These are phyloP conservation scores for Sarocladium strictum DNA, from an alignment of 2,329 filamentous ascomycete genomes.

Conservation along the genomic window DNA sequence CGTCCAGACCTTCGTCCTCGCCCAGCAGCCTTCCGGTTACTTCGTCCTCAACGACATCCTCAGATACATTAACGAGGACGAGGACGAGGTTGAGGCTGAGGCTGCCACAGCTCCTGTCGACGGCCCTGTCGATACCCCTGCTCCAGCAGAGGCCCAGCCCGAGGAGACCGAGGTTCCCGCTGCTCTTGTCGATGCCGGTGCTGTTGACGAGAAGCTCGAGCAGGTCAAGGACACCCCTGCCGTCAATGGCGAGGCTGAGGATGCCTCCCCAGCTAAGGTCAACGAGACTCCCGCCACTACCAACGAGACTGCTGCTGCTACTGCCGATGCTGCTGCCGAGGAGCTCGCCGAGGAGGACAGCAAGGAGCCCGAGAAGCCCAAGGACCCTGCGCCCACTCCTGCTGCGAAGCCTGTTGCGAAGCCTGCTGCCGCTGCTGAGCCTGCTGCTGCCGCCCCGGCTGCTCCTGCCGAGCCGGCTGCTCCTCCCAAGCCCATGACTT, in stretches of 20 bases:
- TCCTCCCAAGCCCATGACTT: slow-evolving; percentile 59
- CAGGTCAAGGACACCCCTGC: slow-evolving; percentile 33
- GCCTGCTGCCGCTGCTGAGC: slow-evolving; percentile 28
- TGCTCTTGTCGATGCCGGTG: slow-evolving; percentile 35
- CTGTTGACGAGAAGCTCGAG: slow-evolving; percentile 72
- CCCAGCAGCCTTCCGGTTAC: slow-evolving; percentile 92
- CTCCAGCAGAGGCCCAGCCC: slow-evolving; percentile 26
- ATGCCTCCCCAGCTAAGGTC: slow-evolving; percentile 29
- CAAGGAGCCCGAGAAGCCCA: slow-evolving; percentile 60
- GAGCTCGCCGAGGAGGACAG: slow-evolving; percentile 50
- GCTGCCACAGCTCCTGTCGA: slow-evolving; percentile 23
- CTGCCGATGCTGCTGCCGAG: slow-evolving; percentile 44
- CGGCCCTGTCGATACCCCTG: slow-evolving; percentile 22
- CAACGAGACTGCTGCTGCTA: slow-evolving; percentile 28
- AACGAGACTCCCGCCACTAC: slow-evolving; percentile 17
- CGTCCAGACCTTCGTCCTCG: slow-evolving; percentile 94
- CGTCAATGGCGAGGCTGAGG: slow-evolving; percentile 22
- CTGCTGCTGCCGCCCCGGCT: slow-evolving; percentile 40
- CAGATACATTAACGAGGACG: slow-evolving; percentile 81
- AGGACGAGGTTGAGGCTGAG: slow-evolving; percentile 53
- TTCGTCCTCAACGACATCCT: slow-evolving; percentile 98
- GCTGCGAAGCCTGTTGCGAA: slow-evolving; percentile 34
- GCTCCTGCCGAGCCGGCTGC: slow-evolving; percentile 39
- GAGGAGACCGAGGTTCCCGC: slow-evolving; percentile 20
- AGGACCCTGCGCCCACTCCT: slow-evolving; percentile 53